These are phyloP conservation scores for Choiromyces venosus DNA, from an alignment of 495 filamentous ascomycete species.

Conservation along the genomic window DNA sequence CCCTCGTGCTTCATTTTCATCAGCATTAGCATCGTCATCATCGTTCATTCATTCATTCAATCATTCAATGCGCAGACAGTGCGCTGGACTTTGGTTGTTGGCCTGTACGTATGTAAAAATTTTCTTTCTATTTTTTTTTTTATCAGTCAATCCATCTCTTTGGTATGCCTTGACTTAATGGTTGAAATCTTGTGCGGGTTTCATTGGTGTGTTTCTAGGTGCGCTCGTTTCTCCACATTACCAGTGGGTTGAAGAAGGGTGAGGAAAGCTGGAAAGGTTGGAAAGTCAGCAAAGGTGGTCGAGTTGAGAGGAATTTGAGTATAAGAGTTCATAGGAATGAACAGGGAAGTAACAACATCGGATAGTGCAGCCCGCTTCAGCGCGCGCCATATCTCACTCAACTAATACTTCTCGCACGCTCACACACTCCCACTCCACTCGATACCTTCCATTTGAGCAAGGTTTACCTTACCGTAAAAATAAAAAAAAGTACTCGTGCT, in stretches of 20 bases:
- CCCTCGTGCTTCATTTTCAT: background rate
- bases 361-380: conserved; percentile 32
- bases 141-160: background rate
- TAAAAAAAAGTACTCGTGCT: conserved; percentile 6
- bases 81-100: background rate
- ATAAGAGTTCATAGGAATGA: background rate
- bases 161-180: background rate
- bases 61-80: background rate
- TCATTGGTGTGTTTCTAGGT: conserved; percentile 15
- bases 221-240: background rate
- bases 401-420: conserved; percentile 31
- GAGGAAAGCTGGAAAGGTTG: background rate
- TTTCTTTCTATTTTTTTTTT: conserved; percentile 13
- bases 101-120: background rate
- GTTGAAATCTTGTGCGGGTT: background rate
- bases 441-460: conserved; percentile 7
- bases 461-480: background rate
- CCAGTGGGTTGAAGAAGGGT: background rate
- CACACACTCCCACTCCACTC: conserved; percentile 14
- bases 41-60: background rate
- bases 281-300: background rate
- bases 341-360: conserved; percentile 24
- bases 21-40: background rate
- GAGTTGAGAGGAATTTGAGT: background rate
- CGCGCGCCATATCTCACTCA: conserved; percentile 33